Evolutionary conservation across 345 rosid species (phyloP), one percentile per base, ranked within the genome.

Genomic region (Populus davidiana): DNA sequence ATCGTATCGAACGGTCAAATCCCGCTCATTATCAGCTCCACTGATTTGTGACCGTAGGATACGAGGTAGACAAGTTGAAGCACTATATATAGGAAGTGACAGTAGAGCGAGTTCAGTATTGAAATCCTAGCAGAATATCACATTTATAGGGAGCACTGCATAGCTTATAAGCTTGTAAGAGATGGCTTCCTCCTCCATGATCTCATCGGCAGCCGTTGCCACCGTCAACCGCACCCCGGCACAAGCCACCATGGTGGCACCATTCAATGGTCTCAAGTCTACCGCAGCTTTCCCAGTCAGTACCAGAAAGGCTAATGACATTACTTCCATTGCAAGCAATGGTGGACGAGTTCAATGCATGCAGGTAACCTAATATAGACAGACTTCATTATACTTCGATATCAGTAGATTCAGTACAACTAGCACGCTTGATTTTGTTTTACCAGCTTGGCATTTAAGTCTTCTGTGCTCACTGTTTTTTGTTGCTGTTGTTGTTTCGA

Each of bases 151-250:
- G n/a, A 73, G 59, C 54, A 69, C 11, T 36, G 77, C 73, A 25
- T 17, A 8, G 27, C 36, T 33, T 20, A 36, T 31, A 9, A 67
- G 41, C 38, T 36, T 31, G 70, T 49, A 49, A 69, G 67, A 62
- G 62, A 90, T 90, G 93, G 91, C 91, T 68, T 83, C 93, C 79
- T 83, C 89, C 81, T 81, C 88, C 29, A 75, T 88, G 85, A 79
- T 86, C 41, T 88, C 93, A 39, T 87, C 91, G 41, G 84, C 87
- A 29, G 77, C 88, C 43, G 84, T 86, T 35, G 85, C 85, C 77
- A 77, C 90, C 33, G 82, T 78, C 1, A 72, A 10, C 85, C 82
- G 89, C 75, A 82, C 85, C 82, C 85, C 82, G 39, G 86, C 89
- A 62, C 88, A 86, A 23, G 63, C 63, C 63, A 59, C 3, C 63